Percentiles rank a stretch among this genome's conserved stretches.
phyloP scores from a whole-genome alignment of 192 early-diverging fungal species.

The Tieghemiomyces parasiticus region DNA sequence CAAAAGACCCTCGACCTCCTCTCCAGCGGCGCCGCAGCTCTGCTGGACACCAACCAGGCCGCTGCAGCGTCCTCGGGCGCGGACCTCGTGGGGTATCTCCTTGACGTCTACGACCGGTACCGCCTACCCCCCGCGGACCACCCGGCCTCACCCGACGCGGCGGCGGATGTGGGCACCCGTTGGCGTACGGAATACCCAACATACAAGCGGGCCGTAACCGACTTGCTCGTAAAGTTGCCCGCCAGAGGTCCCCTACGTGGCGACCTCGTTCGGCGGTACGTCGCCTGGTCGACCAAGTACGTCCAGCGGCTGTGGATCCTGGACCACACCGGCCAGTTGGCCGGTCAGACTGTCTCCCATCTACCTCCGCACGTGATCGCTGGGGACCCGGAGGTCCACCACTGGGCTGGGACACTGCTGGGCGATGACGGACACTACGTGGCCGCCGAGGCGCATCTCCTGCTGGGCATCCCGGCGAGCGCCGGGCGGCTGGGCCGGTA shows the following conservation, averaged over 20 bases:
- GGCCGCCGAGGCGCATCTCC: neutral
- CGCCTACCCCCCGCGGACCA: neutral
- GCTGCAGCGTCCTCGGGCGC: slow-evolving; percentile 6
- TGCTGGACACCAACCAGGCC: neutral
- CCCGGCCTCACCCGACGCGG: neutral
- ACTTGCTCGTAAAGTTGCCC: neutral
- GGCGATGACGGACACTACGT: neutral
- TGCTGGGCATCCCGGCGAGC: neutral
- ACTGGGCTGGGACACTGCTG: neutral
- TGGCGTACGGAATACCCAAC: neutral
- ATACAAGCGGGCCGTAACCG: neutral
- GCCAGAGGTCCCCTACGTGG: neutral
- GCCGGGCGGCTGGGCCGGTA: neutral
- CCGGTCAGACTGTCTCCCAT: neutral
- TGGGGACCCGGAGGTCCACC: slow-evolving; percentile 5
- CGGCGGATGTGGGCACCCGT: neutral
- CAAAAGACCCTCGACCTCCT: slow-evolving; percentile 3
- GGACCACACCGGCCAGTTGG: neutral
- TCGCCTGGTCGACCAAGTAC: neutral
- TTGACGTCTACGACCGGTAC: neutral
- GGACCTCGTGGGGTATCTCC: neutral
- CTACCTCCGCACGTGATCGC: neutral
- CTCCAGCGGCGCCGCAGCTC: neutral
- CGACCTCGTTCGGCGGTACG: neutral
- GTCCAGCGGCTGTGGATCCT: neutral